A percentile compares a stretch with the other conserved stretches of the same genome.
phyloP scores from a whole-genome alignment of 371 early-diverging fungal genomes.

The Mortierella sp. region DNA sequence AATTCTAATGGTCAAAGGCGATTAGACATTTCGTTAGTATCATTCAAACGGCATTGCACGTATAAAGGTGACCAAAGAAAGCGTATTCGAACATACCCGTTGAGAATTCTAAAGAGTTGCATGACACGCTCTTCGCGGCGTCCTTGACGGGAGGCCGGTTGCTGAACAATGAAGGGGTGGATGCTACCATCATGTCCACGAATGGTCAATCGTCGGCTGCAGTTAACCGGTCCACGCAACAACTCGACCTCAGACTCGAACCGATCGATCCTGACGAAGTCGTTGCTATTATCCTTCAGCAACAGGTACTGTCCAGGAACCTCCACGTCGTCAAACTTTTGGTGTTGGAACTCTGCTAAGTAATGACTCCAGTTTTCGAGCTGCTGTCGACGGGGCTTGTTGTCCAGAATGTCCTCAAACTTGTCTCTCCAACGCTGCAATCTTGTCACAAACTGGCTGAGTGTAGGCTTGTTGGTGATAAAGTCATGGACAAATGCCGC shows the following conservation, averaged over 20 bases:
- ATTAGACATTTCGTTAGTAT: background rate
- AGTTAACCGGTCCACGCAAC: slow-evolving; percentile 83
- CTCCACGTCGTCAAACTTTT: slow-evolving; percentile 97
- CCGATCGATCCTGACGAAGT: slow-evolving; percentile 95
- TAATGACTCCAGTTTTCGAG: slow-evolving; percentile 91
- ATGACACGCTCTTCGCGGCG: slow-evolving; percentile 95
- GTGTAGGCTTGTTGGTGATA: slow-evolving; percentile 83
- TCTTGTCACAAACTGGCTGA: slow-evolving; percentile 85
- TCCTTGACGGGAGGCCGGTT: slow-evolving; percentile 88
- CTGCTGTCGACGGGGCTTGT: slow-evolving; percentile 84
- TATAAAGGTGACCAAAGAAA: no score
- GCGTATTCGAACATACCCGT: slow-evolving; percentile 63
- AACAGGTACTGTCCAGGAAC: slow-evolving; percentile 97
- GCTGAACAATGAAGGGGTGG: slow-evolving; percentile 94
- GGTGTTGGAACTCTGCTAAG: slow-evolving; percentile 97
- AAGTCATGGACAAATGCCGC: slow-evolving; percentile 93
- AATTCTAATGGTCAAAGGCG: slow-evolving; percentile 60
- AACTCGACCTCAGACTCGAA: slow-evolving; percentile 92
- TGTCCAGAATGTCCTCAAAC: slow-evolving; percentile 88
- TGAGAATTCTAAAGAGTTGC: slow-evolving; percentile 93
- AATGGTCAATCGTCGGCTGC: slow-evolving; percentile 86
- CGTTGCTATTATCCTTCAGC: slow-evolving; percentile 86
- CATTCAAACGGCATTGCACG: no score
- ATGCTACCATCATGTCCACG: slow-evolving; percentile 93
- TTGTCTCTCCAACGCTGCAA: slow-evolving; percentile 92